Evolutionary conservation across 257 asterid species (phyloP).

Genomic region (Petrea volubilis): DNA sequence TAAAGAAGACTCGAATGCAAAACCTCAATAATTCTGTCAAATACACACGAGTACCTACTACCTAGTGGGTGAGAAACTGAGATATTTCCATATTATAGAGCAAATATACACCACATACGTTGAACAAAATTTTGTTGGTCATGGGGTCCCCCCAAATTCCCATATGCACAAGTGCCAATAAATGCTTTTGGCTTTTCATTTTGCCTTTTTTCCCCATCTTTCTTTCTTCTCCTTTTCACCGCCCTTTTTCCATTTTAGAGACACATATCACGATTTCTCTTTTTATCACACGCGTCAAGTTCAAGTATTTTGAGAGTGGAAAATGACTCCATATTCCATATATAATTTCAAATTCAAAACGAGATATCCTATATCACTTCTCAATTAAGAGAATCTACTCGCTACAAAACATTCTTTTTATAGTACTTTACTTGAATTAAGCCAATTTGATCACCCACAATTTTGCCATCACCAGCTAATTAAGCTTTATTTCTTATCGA

Average conservation of each 20-base stretch:
- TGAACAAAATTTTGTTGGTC: slow-evolving; percentile 22
- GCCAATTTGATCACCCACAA: too few relatives aligned
- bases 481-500: too few relatives aligned
- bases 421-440: too few relatives aligned
- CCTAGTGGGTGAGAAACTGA: slow-evolving; percentile 22
- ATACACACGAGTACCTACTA: too few relatives aligned
- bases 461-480: too few relatives aligned
- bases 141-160: slow-evolving; percentile 44
- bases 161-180: slow-evolving; percentile 37
- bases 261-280: slow-evolving; percentile 9
- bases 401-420: too few relatives aligned
- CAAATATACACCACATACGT: slow-evolving; percentile 47
- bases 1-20: background rate
- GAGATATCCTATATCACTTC: too few relatives aligned
- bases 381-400: too few relatives aligned
- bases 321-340: background rate
- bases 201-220: slow-evolving; percentile 15
- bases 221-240: background rate
- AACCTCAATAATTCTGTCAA: too few relatives aligned
- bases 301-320: background rate
- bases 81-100: slow-evolving; percentile 37
- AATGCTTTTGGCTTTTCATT: slow-evolving; percentile 45
- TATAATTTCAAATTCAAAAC: too few relatives aligned
- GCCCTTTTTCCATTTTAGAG: slow-evolving; percentile 25
- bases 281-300: slow-evolving; percentile 15